A percentile compares a stretch with the other conserved stretches of the same genome.
Conservation (phyloP, 345 rosid genomes). For the Ceriops decandra region DNA sequence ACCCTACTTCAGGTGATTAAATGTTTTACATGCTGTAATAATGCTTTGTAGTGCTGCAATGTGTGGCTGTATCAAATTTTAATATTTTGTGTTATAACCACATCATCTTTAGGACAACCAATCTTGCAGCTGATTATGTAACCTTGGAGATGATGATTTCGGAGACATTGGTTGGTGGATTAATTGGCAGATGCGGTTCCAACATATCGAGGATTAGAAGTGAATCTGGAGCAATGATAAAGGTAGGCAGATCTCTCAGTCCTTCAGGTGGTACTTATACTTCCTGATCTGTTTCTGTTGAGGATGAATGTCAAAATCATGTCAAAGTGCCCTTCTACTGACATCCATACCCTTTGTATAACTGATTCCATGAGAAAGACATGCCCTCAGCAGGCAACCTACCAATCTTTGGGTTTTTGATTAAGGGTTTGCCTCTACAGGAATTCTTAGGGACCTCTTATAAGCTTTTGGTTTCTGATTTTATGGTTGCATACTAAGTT, state of each 20-base stretch:
- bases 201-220: conserved; percentile 66
- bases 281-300: not conserved
- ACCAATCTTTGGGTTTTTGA: too few relatives aligned
- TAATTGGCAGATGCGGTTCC: conserved; percentile 60
- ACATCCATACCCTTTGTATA: too few relatives aligned
- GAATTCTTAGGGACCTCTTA: too few relatives aligned
- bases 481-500: not conserved
- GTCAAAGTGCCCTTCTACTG: too few relatives aligned
- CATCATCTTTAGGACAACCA: conserved; percentile 63
- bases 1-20: conserved; percentile 56
- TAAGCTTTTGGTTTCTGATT: too few relatives aligned
- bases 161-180: conserved; percentile 56
- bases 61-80: conserved; percentile 37
- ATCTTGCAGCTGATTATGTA: conserved; percentile 69
- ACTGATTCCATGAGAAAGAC: not conserved
- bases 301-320: too few relatives aligned
- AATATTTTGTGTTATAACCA: conserved; percentile 43
- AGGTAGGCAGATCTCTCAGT: conserved; percentile 28
- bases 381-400: too few relatives aligned
- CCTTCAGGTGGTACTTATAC: not conserved
- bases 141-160: conserved; percentile 62
- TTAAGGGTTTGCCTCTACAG: too few relatives aligned
- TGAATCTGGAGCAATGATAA: conserved; percentile 61
- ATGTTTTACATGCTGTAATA: conserved; percentile 3
- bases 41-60: conserved; percentile 22